phyloP scores from a whole-genome alignment of 2,329 filamentous ascomycete species.

The Nothophoma quercina region DNA sequence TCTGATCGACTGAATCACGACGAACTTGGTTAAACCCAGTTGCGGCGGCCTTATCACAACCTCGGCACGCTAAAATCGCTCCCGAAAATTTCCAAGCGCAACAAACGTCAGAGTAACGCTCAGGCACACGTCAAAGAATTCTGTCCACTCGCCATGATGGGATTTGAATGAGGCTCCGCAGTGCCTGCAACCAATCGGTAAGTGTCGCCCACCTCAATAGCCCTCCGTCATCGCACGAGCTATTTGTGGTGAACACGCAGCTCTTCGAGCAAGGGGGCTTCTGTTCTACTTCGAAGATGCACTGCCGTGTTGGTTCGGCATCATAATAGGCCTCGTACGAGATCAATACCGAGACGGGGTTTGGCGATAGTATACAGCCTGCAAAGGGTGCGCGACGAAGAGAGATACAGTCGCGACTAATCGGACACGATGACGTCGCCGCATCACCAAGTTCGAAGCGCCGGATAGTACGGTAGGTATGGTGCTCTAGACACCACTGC shows the following conservation, averaged over 20 bases:
- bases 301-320: no score
- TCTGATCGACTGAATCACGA: background rate
- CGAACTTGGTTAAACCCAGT: background rate
- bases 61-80: slow-evolving; percentile 8
- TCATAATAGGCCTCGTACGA: slow-evolving; percentile 10
- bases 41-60: background rate
- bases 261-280: no score
- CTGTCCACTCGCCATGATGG: slow-evolving; percentile 6
- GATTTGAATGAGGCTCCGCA: slow-evolving; percentile 8
- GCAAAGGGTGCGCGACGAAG: background rate
- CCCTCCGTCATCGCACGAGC: background rate
- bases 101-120: slow-evolving; percentile 4
- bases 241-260: slow-evolving; percentile 3
- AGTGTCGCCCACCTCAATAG: background rate
- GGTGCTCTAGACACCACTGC: background rate
- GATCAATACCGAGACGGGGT: background rate
- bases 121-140: slow-evolving; percentile 3
- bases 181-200: slow-evolving; percentile 7
- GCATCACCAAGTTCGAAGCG: background rate
- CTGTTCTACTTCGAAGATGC: no score
- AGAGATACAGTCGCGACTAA: background rate
- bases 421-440: slow-evolving; percentile 8
- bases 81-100: background rate
- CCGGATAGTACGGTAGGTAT: slow-evolving; percentile 12
- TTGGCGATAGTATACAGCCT: background rate